Conservation (phyloP, 2,329 filamentous ascomycete species). For the Zymoseptoria tritici region DNA sequence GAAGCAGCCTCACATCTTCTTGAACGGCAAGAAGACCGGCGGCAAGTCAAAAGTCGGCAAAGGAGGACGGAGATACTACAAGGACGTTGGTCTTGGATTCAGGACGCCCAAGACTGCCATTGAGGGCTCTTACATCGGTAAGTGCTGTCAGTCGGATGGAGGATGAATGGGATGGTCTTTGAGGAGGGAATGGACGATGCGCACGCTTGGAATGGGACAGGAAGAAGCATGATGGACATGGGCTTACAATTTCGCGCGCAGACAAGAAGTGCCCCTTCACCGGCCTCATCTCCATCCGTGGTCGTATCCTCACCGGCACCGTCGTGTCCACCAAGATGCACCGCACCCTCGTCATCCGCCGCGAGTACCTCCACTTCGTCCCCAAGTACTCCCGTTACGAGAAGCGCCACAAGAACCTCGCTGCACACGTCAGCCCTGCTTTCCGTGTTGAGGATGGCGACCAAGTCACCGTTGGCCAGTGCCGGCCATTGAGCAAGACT, state of each 20-base stretch:
- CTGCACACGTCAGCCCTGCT: conserved; percentile 95
- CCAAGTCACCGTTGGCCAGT: conserved; percentile 98
- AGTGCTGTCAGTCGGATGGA: conserved; percentile 32
- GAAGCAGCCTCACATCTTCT: conserved; percentile 99
- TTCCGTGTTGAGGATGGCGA: conserved; percentile 99
- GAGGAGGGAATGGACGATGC: not conserved
- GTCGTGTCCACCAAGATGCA: conserved; percentile 99
- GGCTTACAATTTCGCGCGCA: conserved; percentile 34
- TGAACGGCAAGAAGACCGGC: conserved; percentile 88
- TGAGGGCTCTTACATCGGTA: conserved; percentile 99
- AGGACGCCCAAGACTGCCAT: conserved; percentile 97
- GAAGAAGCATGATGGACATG: conserved; percentile 1
- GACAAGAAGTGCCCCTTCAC: conserved; percentile 99
- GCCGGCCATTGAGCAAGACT: conserved; percentile 98
- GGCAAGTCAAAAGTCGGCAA: conserved; percentile 79
- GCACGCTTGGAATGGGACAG: conserved; percentile 3
- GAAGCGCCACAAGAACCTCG: conserved; percentile 99
- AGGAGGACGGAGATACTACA: conserved; percentile 95
- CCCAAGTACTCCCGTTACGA: conserved; percentile 99
- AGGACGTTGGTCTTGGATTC: conserved; percentile 99
- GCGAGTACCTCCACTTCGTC: conserved; percentile 99
- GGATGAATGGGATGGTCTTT: conserved; percentile 3
- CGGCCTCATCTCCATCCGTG: conserved; percentile 97
- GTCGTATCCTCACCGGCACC: conserved; percentile 98
- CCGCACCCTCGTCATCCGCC: conserved; percentile 97